Percentiles rank a stretch among this genome's conserved stretches.
These are phyloP conservation scores for Catenaria anguillulae DNA, from an alignment of 371 early-diverging fungal genomes.

Conservation along the genomic window DNA sequence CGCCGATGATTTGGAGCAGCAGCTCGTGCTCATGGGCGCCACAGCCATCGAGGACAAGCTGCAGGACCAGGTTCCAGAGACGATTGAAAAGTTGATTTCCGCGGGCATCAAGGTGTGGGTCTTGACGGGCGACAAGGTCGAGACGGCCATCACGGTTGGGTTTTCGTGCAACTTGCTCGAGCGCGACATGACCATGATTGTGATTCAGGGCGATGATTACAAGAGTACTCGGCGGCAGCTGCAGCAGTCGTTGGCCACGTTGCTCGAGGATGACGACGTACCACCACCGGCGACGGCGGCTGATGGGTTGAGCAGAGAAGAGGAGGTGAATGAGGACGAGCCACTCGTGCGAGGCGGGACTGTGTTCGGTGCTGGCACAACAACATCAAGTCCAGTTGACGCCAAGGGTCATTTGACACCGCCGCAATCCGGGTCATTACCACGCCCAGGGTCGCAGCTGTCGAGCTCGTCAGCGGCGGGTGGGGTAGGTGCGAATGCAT, in stretches of 20 bases:
- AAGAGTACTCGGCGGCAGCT: constrained; percentile 11
- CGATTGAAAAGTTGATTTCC: constrained; percentile 52
- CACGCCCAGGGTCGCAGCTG: constrained; percentile 9
- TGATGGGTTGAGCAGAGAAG: too few species aligned
- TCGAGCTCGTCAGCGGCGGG: too few species aligned
- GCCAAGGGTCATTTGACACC: constrained; percentile 16
- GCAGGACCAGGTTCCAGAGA: constrained; percentile 70
- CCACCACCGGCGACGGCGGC: too few species aligned
- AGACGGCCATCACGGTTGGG: constrained; percentile 70
- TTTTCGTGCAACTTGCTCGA: constrained; percentile 55
- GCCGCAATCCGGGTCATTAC: constrained; percentile 15
- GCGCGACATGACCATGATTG: constrained; percentile 39
- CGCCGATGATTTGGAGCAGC: constrained; percentile 53
- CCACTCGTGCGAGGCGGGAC: too few species aligned
- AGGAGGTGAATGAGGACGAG: too few species aligned
- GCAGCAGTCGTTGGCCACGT: constrained; percentile 23
- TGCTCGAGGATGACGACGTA: constrained; percentile 7
- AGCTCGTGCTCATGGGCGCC: constrained; percentile 62
- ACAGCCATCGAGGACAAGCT: constrained; percentile 89
- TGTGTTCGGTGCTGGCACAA: too few species aligned
- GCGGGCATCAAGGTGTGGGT: constrained; percentile 91
- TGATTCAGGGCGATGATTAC: constrained; percentile 14
- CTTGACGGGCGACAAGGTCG: constrained; percentile 88
- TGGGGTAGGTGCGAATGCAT: not conserved
- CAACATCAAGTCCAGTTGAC: too few species aligned